Evolutionary conservation across 2,329 filamentous ascomycete genomes (phyloP).

Genomic region (Diaporthe australafricana): DNA sequence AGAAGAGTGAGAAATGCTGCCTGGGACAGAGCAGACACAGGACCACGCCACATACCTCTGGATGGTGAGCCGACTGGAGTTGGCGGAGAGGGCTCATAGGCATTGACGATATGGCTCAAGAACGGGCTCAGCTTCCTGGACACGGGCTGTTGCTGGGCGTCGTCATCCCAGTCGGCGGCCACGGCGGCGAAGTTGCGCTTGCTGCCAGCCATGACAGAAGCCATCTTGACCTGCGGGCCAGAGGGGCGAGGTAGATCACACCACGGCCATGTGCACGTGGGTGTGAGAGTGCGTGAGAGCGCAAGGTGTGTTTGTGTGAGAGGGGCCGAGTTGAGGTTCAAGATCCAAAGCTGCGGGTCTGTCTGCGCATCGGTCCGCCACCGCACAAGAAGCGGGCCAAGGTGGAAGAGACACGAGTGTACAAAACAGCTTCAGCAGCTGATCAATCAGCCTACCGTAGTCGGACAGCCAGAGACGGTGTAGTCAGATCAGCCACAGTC

Average conservation of each 20-base stretch:
- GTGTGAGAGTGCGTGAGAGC: background rate
- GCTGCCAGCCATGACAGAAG: conserved; percentile 38
- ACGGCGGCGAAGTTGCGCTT: conserved; percentile 43
- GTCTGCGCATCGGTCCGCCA: background rate
- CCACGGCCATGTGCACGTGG: conserved; percentile 6
- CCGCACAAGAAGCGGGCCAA: background rate
- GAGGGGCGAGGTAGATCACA: background rate
- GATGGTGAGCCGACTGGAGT: conserved; percentile 20
- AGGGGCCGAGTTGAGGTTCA: background rate
- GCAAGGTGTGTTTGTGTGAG: background rate
- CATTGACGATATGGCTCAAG: background rate
- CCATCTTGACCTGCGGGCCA: conserved; percentile 36
- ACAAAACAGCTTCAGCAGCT: background rate
- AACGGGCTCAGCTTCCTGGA: conserved; percentile 27
- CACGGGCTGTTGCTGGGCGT: background rate
- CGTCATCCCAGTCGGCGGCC: conserved; percentile 36
- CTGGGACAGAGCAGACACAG: background rate
- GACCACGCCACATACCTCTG: conserved; percentile 27
- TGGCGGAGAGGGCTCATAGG: conserved; percentile 16
- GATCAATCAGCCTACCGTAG: background rate
- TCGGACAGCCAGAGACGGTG: background rate
- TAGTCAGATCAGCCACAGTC: background rate
- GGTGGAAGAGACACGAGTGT: background rate
- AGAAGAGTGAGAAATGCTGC: background rate
- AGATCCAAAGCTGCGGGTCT: conserved; percentile 18